Base-by-base conservation (phyloP, 169 alveolate genomes). In the Eimeria maxima region DNA sequence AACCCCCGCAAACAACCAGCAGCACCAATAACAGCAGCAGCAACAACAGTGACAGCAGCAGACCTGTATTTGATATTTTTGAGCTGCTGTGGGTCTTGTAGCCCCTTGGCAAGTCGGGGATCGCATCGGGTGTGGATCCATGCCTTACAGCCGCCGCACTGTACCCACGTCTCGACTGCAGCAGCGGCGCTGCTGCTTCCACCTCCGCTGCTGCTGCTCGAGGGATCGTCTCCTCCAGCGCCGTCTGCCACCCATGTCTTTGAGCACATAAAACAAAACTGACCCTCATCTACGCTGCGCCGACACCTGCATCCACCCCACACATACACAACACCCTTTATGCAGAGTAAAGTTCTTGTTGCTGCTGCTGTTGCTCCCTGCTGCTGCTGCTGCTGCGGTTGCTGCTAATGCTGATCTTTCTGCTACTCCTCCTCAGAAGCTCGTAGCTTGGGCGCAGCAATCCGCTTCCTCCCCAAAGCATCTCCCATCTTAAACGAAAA, bases 231-330 rank as follows among this genome's bases (percentile, higher is more conserved):
- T 8, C 90, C 69, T 33, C 73, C 94, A 11, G 74, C 65, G 38
- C 94, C 81, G 83, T 87, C 94, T 76, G 73, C 71, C 13, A 53
- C 94, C 94, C 94, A 87, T 3, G 73, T 71, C 42, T 71, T 67
- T 50, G 67, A 38, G 65, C 94, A 87, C 60, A 87, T 63, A 20
- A 71, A 71, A 60, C 94, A 87, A 80, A 65, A 87, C 94, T 87
- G 94, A 24, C 94, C 94, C 45, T 67, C 94, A 42, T 87, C 94
- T 16, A 97, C 84, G 50, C 84, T 74, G 33, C 84, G 84, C 53
- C 84, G 84, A 29, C 84, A 74, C 24, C 84, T 74, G 50, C 47
- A 33, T 20, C 11, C 3, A 67, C 38, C 1, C 38, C 38, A 33
- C 38, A 33, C 38, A 33, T 33, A 33, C 38, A 33, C 38, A 33